Conservation (phyloP, 108 stramenopile species). For the Asterionellopsis glacialis region DNA sequence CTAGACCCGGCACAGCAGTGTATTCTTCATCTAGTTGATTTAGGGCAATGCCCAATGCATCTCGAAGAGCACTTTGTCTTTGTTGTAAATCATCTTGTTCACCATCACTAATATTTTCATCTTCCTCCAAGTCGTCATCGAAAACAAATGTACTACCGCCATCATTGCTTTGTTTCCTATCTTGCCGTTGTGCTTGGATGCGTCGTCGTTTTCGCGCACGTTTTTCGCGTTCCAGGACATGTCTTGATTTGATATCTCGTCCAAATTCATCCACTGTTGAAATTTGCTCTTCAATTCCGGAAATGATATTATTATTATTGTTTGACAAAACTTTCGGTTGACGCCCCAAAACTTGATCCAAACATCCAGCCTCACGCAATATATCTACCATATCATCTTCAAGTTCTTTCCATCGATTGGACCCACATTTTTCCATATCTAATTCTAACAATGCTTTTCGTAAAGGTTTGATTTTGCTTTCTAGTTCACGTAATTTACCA, state of each 20-base stretch:
- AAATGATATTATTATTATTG: too few species aligned
- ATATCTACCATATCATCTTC: slow-evolving; percentile 51
- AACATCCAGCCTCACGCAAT: slow-evolving; percentile 28
- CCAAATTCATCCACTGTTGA: slow-evolving; percentile 78
- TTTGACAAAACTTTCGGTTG: slow-evolving; percentile 13
- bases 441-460: slow-evolving; percentile 34
- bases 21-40: slow-evolving; percentile 62
- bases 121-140: slow-evolving; percentile 1
- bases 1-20: slow-evolving; percentile 34
- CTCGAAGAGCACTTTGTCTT: slow-evolving; percentile 35
- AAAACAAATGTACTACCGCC: too few species aligned
- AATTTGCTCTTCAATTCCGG: background rate
- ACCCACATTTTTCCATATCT: slow-evolving; percentile 25
- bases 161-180: background rate
- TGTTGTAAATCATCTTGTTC: slow-evolving; percentile 17
- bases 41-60: slow-evolving; percentile 51
- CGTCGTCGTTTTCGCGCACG: slow-evolving; percentile 25
- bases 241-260: slow-evolving; percentile 60
- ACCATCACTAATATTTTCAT: slow-evolving; percentile 6
- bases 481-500: slow-evolving; percentile 65
- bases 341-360: slow-evolving; percentile 43
- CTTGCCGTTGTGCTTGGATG: slow-evolving; percentile 8
- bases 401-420: slow-evolving; percentile 39
- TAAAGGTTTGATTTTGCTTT: slow-evolving; percentile 38
- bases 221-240: slow-evolving; percentile 42